Base-by-base conservation (phyloP, 2,329 filamentous ascomycete genomes). In the Neonectria faginata region DNA sequence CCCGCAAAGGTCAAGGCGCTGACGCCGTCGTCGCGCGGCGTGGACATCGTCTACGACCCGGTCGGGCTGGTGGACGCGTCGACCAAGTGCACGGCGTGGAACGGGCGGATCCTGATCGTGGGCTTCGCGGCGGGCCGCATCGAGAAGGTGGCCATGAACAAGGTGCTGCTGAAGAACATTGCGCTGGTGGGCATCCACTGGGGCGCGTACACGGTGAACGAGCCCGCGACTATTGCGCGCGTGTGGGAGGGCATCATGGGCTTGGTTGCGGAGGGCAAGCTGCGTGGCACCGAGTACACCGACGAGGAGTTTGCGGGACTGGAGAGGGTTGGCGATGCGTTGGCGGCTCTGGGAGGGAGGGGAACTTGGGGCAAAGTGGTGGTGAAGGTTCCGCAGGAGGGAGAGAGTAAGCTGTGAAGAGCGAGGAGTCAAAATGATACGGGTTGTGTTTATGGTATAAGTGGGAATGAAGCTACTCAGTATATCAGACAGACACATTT, bases 291-390 rank as follows among this genome's bases (percentile, higher is more conserved):
- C 0, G 90, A 92, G 64, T 98, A 93, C 76, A 89, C 87, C 2
- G 94, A 97, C 75, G 87, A 89, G 78, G 89, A 91, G 73, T 97
- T 94, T 79, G 88, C 92, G 14, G 95, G 95, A 0, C 79, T 98
- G 59, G 93, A 97, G 73, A 90, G 85, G 62, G 86, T 97, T 29
- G 91, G 91, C 0, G 87, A 87, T 65, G 94, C 94, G 0, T 78
- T 98, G 73, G 84, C 90, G 73, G 92, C 92, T 2, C 80, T 98
- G 60, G 94, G 93, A 1, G 88, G 88, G 1, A 85, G 95, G 64
- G 92, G 91, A 55, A 97, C 94, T 1, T 98, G 95, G 95, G 95
- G 95, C 0, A 98, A 98, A 85, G 95, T 98, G 0, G 93, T 97
- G 1, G 90, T 97, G 20, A 93, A 93, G 80, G 84, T 98, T 45